Conservation (phyloP, 208 protist species). For the Novymonas esmeraldas region DNA sequence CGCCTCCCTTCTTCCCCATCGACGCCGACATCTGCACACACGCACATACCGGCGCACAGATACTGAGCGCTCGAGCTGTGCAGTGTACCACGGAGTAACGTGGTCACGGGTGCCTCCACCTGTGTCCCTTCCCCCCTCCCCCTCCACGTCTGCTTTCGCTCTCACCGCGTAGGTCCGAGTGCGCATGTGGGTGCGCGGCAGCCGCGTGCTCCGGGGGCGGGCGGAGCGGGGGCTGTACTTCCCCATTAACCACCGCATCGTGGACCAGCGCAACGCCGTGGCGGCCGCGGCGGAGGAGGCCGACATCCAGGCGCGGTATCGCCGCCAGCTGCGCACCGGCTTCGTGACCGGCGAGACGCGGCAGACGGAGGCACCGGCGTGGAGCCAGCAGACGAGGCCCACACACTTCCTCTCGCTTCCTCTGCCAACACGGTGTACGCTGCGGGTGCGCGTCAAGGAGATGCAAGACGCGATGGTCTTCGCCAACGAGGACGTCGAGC, state of each 20-base stretch:
- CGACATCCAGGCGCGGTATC: constrained; percentile 80
- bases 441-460: constrained; percentile 63
- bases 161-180: not conserved
- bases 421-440: constrained; percentile 59
- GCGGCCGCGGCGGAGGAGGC: constrained; percentile 43
- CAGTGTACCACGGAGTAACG: too few relatives aligned
- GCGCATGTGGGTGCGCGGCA: constrained; percentile 42
- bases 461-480: constrained; percentile 82
- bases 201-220: constrained; percentile 29
- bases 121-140: too few relatives aligned
- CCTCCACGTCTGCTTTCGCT: not conserved
- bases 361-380: constrained; percentile 66
- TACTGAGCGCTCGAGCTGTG: too few relatives aligned
- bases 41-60: not conserved
- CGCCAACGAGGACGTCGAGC: constrained; percentile 46
- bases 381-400: constrained; percentile 57
- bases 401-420: constrained; percentile 87
- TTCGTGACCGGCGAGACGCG: constrained; percentile 83
- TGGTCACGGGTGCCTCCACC: too few relatives aligned
- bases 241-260: constrained; percentile 87
- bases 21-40: constrained; percentile 4
- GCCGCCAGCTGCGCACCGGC: constrained; percentile 72
- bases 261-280: constrained; percentile 65
- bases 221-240: constrained; percentile 84
- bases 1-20: constrained; percentile 1